Base-by-base conservation (phyloP, 2,329 filamentous ascomycete genomes). In the Fusarium bulbicola region DNA sequence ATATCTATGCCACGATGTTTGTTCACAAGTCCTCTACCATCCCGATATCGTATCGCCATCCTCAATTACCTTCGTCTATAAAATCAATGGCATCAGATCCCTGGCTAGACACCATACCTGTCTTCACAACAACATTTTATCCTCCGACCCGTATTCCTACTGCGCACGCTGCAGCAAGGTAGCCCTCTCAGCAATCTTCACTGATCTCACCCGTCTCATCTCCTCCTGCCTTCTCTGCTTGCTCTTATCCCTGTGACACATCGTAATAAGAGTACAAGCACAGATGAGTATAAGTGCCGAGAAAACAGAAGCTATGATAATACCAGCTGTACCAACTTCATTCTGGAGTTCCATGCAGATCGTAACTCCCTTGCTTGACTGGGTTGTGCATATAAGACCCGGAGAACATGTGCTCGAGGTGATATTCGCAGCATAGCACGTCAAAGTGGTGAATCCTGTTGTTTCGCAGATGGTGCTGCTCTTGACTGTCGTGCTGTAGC, bases 311-410 rank as follows among this genome's bases (percentile, higher is more conserved):
- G 56, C 56, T 12, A 59, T 59, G 9, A 59, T 34, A 1, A 59
- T 28, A 5, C 56, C 56, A 14, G 56, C 56, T 13, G 42, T 49
- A 20, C 56, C 56, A 28, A 59, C 40, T 28, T 59, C 42, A 28
- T 59, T 59, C 24, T 59, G 56, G 0, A 47, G n/a, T n/a, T 59
- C 56, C 56, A 59, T 59, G 8, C 56, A 59, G 20, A 59, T 9
- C 7, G 56, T 59, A 4, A 34, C 24, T 21, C 42, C 56, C 16
- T 26, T 20, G 0, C 32, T 59, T 11, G 32, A 18, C 15, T 59
- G 40, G 7, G 42, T 59, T 5, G 56, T 16, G 15, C 56, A 59
- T 14, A 59, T 4, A 8, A 59, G 32, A 7, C 42, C 56, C 11
- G 42, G 42, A 7, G 56, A 59, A 37, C 56, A 59, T 2, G 56